Evolutionary conservation across 208 protist genomes (phyloP).

Genomic region (Porcisia hertigi): DNA sequence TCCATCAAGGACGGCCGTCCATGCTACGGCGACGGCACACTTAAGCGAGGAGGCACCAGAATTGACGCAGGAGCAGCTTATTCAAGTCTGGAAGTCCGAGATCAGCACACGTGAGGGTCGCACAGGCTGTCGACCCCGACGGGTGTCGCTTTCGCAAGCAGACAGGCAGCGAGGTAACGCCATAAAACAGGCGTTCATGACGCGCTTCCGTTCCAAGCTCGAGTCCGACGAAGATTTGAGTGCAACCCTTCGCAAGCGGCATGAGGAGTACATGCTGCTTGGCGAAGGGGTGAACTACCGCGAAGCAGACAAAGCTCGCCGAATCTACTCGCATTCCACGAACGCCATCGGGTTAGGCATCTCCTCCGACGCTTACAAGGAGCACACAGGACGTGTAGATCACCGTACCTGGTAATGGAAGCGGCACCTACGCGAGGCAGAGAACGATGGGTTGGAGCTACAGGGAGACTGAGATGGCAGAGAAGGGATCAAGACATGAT

Average conservation of each 20-base stretch:
- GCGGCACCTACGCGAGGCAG: neutral
- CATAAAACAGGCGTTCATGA: constrained; percentile 57
- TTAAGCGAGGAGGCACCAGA: constrained; percentile 15
- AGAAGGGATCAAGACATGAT: neutral
- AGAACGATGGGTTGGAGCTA: neutral
- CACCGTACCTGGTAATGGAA: constrained; percentile 36
- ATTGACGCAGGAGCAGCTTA: constrained; percentile 27
- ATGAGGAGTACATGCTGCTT: constrained; percentile 35
- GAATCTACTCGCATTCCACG: constrained; percentile 50
- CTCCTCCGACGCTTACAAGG: constrained; percentile 75
- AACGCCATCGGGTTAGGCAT: constrained; percentile 79
- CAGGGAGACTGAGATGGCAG: neutral
- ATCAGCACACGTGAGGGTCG: constrained; percentile 40
- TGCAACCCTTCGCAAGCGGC: constrained; percentile 34
- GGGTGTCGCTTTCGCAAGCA: constrained; percentile 43
- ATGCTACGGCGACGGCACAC: neutral
- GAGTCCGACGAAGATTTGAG: constrained; percentile 31
- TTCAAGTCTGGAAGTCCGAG: constrained; percentile 54
- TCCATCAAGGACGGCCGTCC: neutral
- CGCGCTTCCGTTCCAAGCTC: constrained; percentile 60
- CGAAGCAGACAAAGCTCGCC: constrained; percentile 44
- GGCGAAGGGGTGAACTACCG: constrained; percentile 67
- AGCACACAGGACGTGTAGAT: constrained; percentile 38
- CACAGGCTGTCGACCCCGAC: constrained; percentile 44
- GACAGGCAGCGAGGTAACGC: constrained; percentile 38